Base-by-base conservation (phyloP, 2,329 filamentous ascomycete species). In the Alternaria sp. region DNA sequence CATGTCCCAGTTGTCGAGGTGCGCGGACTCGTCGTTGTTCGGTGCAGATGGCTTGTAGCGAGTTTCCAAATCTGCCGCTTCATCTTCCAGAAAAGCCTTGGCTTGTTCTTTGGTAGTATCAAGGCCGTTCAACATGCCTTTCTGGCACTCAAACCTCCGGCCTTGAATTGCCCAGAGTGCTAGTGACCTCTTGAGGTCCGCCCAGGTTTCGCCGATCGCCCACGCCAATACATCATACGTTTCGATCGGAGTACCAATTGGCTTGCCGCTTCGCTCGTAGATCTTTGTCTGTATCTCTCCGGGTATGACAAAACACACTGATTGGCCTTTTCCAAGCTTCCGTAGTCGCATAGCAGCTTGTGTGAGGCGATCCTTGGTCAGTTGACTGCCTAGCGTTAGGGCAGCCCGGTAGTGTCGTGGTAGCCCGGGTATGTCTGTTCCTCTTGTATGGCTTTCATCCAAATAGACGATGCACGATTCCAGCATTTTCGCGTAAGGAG, bases 361-460 rank as follows among this genome's bases (percentile, higher is more conserved):
- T 0, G 89, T 87, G 0, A 93, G 73, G 13, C 85, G 81, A 63
- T 94, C 91, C 64, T 93, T 94, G 0, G 88, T 90, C 1, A 93
- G 67, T 5, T 82, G 81, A 0, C 88, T 83, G 0, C 91, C 90
- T 0, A 95, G 74, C 0, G 90, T 93, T 0, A 93, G 88, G 0
- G 88, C 88, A 0, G 90, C 91, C 0, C 87, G 81, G 66, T 89
- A 90, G 12, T 84, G 5, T 0, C 60, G 59, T 0, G 90, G 91
- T 0, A 93, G 76, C 32, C 85, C 86, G 0, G 49, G 28, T 0
- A 93, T 72, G 65, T 94, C 91, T 0, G 86, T 92, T 0, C 91
- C 91, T 63, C 91, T 78, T 0, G 90, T 92, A 64, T 93, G 90
- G 0, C 86, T 85, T 61, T 93, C 88, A 53, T 93, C 91, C 0